phyloP scores from a whole-genome alignment of 345 rosid genomes.

The Eutrema japonicum region DNA sequence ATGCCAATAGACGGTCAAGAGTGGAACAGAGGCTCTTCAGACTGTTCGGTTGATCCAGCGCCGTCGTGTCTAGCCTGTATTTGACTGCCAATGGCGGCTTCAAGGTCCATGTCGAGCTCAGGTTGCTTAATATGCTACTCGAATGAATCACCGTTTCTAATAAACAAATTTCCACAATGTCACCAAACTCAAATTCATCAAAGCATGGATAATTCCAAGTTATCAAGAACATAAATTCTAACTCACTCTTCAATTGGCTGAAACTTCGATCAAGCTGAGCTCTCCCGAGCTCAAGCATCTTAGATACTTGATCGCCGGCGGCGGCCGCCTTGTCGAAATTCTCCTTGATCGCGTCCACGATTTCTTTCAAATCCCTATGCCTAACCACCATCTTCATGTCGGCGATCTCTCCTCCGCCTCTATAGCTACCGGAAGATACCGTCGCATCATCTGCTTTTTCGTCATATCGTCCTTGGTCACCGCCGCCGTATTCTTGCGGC shows the following conservation, averaged over 20 bases:
- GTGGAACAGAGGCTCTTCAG: constrained; percentile 84
- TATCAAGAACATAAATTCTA: not conserved
- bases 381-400: constrained; percentile 82
- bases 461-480: constrained; percentile 35
- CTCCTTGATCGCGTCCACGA: constrained; percentile 79
- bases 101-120: constrained; percentile 94
- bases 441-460: constrained; percentile 59
- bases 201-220: not conserved
- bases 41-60: constrained; percentile 59
- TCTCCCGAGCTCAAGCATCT: constrained; percentile 80
- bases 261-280: constrained; percentile 94
- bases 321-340: constrained; percentile 78
- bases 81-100: constrained; percentile 96
- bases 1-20: constrained; percentile 86
- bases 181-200: constrained; percentile 12
- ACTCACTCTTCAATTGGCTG: constrained; percentile 83
- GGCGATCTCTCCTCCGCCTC: constrained; percentile 56
- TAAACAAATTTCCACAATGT: constrained; percentile 9
- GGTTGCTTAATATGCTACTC: constrained; percentile 74
- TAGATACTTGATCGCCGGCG: constrained; percentile 74
- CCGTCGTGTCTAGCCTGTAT: constrained; percentile 65
- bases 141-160: constrained; percentile 98
- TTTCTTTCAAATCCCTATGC: constrained; percentile 90
- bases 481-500: constrained; percentile 38
- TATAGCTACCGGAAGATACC: constrained; percentile 54